Percentiles rank a stretch among this genome's conserved stretches.
Conservation (phyloP, 2,329 filamentous ascomycete species). For the Chalara sp. region DNA sequence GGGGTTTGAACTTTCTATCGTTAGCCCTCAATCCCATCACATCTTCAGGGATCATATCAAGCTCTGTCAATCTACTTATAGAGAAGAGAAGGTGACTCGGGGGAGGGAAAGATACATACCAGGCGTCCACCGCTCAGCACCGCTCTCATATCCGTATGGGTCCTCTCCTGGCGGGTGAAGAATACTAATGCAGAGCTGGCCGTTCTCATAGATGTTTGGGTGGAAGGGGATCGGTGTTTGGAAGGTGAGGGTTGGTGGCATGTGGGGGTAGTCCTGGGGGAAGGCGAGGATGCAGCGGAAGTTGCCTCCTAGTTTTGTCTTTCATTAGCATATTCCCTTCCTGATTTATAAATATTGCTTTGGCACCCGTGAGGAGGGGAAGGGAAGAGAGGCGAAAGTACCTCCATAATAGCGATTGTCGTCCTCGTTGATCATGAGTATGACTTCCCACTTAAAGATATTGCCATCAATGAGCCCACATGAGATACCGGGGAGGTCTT, state of each 20-base stretch:
- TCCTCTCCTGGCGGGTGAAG: constrained; percentile 93
- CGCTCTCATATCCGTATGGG: constrained; percentile 86
- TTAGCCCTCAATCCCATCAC: no score
- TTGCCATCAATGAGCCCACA: constrained; percentile 84
- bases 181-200: constrained; percentile 93
- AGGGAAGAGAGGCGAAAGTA: constrained; percentile 27
- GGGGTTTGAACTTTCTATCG: constrained; percentile 66
- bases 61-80: no score
- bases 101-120: no score
- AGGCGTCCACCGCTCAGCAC: constrained; percentile 86
- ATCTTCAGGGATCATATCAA: no score
- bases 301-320: constrained; percentile 62
- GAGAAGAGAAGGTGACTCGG: no score
- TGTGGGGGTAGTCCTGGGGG: constrained; percentile 76
- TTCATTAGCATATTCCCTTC: no score
- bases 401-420: constrained; percentile 71
- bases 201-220: constrained; percentile 85
- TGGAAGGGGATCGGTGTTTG: constrained; percentile 79
- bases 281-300: constrained; percentile 84
- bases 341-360: no score
- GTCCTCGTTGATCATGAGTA: constrained; percentile 88
- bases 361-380: no score
- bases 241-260: constrained; percentile 86
- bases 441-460: constrained; percentile 97
- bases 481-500: constrained; percentile 90